phyloP scores from a whole-genome alignment of 352 stramenopile genomes.

The Phytophthora brassicae region DNA sequence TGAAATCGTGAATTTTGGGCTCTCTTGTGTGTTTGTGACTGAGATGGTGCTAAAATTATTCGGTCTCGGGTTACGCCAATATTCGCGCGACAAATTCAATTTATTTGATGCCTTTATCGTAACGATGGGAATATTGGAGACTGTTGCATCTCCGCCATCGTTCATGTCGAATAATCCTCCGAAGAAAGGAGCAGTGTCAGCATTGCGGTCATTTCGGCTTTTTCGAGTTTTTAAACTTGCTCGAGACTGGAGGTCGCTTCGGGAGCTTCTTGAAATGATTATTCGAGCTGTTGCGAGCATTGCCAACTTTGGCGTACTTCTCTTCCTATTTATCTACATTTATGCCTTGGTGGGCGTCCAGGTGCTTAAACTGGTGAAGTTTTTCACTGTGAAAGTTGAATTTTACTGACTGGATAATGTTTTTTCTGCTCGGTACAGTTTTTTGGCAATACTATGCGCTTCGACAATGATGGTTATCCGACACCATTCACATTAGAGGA shows the following conservation, averaged over 20 bases:
- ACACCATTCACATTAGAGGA: constrained; percentile 43
- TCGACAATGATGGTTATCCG: constrained; percentile 78
- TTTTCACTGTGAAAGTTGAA: too few relatives aligned
- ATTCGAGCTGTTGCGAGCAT: constrained; percentile 90
- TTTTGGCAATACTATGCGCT: constrained; percentile 94
- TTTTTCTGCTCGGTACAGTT: constrained; percentile 53
- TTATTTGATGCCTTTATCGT: constrained; percentile 90
- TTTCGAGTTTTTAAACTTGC: constrained; percentile 95
- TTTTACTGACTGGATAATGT: too few relatives aligned
- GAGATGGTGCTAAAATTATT: constrained; percentile 86
- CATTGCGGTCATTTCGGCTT: constrained; percentile 88
- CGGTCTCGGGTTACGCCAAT: constrained; percentile 77
- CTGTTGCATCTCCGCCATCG: constrained; percentile 60
- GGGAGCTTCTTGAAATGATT: constrained; percentile 93
- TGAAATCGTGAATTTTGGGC: constrained; percentile 79
- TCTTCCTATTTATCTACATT: constrained; percentile 96
- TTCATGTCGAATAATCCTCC: constrained; percentile 61
- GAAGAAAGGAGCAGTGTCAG: constrained; percentile 73
- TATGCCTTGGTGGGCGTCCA: constrained; percentile 91
- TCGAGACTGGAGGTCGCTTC: constrained; percentile 89
- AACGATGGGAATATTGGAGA: constrained; percentile 71
- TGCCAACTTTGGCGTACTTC: constrained; percentile 92
- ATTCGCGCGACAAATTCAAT: constrained; percentile 78
- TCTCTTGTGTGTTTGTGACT: constrained; percentile 71
- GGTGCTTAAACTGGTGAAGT: too few relatives aligned